phyloP scores from a whole-genome alignment of 352 stramenopile genomes.

The Globisporangium cylindrosporum region DNA sequence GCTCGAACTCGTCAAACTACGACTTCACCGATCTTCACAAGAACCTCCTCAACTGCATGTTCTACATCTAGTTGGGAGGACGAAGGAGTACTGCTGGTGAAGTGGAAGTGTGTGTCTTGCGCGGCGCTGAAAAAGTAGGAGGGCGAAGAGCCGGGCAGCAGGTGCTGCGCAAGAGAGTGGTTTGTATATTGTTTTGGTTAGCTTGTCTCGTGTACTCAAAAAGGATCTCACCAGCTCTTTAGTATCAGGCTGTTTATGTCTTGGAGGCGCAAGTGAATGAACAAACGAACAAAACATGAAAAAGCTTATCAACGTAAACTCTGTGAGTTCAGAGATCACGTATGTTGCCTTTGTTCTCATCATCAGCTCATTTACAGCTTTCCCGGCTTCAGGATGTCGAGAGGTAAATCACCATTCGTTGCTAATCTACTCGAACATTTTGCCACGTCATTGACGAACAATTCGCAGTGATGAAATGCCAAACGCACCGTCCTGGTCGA shows the following conservation, averaged over 20 bases:
- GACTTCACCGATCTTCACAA: conserved; percentile 1
- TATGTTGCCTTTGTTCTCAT: neutral
- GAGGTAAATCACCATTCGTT: neutral
- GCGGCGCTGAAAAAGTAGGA: neutral
- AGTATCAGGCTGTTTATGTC: neutral
- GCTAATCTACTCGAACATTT: neutral
- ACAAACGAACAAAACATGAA: neutral
- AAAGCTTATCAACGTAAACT: neutral
- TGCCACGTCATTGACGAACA: conserved; percentile 20
- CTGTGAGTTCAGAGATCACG: neutral
- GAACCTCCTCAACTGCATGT: neutral
- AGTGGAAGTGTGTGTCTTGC: neutral
- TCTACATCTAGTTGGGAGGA: neutral
- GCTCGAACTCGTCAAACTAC: neutral
- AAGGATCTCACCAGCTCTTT: neutral
- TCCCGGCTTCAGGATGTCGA: neutral
- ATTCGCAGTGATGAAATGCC: conserved; percentile 53
- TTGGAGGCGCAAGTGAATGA: neutral
- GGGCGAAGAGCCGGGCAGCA: neutral
- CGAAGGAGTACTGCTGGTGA: neutral
- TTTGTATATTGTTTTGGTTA: neutral
- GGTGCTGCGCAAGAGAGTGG: neutral
- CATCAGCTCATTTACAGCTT: neutral
- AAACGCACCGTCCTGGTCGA: conserved; percentile 33
- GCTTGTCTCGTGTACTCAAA: neutral